Evolutionary conservation across 805 yeast genomes (phyloP), one percentile per base, ranked within the genome.

Genomic region (Debaryomyces tyrocola): DNA sequence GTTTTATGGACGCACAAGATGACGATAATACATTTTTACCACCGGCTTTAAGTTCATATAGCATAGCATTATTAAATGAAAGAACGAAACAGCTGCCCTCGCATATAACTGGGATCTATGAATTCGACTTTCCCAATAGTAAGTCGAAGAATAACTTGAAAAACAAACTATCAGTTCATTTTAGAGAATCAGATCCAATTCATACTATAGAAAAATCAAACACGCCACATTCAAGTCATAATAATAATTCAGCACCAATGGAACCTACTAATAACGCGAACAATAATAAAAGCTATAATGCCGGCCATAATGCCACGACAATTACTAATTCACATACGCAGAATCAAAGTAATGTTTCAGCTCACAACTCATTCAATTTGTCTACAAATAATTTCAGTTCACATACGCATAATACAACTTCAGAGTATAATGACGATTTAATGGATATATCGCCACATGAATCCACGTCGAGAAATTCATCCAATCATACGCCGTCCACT

Each of bases 1-100:
- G 48, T 37, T 37, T 49, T 15, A 27, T 48, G 33, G 48, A 48
- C 15, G 47, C 41, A 7, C 34, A 50, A 12, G 75, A 75, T 24
- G 80, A 75, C 37, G 84, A 80, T 49, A 75, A 70, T 49, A 75
- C 78, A 34, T 77, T 77, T 55, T 69, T 76, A 37, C 85, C 85
- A 1, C 87, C 87, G 2, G 80, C 79, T 11, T 66, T 82, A 48
- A 80, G 85, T 56, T 73, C 80, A 5, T 82, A 80, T 55, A 79
- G 83, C 33, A 68, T 78, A 17, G 84, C 82, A 20, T 62, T 82
- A 20, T 62, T 82, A 33, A 70, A 75, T 35, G 75, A 70, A 28
- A 50, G 63, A 36, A 56, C 49, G 20, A 21, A 35, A 37, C 11
- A 41, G 20, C 24, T 45, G 34, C 17, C 40, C 11, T 43, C 24